phyloP scores from a whole-genome alignment of 805 yeast species.

The Ogataea nitratoaversa region DNA sequence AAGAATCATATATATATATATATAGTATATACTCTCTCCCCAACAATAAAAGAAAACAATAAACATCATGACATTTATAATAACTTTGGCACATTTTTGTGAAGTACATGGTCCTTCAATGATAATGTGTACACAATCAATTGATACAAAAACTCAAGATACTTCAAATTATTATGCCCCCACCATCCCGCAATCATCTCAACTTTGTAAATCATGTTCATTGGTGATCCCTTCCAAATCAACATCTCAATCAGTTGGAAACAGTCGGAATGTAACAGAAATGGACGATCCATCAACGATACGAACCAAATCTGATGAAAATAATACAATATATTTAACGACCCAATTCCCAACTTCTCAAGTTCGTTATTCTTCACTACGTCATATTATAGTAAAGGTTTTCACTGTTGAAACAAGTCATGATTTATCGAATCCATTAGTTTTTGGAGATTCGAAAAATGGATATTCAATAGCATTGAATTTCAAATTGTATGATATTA shows the following conservation, averaged over 20 bases:
- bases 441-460: slow-evolving; percentile 56
- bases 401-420: slow-evolving; percentile 63
- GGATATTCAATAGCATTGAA: slow-evolving; percentile 59
- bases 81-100: slow-evolving; percentile 69
- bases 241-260: background rate
- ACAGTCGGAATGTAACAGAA: slow-evolving; percentile 1
- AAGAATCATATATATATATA: too few relatives aligned
- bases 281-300: slow-evolving; percentile 19
- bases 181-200: slow-evolving; percentile 34
- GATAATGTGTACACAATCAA: slow-evolving; percentile 56
- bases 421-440: slow-evolving; percentile 57
- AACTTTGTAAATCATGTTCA: slow-evolving; percentile 56
- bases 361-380: slow-evolving; percentile 47
- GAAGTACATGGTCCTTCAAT: slow-evolving; percentile 74
- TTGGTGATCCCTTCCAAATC: slow-evolving; percentile 42
- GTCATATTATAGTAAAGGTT: slow-evolving; percentile 58
- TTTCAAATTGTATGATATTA: slow-evolving; percentile 58
- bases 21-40: too few relatives aligned
- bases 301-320: slow-evolving; percentile 25
- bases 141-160: slow-evolving; percentile 14
- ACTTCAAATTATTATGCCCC: slow-evolving; percentile 34
- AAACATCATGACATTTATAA: slow-evolving; percentile 39
- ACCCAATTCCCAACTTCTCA: slow-evolving; percentile 59
- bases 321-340: slow-evolving; percentile 38
- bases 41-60: too few relatives aligned